These are phyloP conservation scores for Fagopyrum homotropicum DNA, from an alignment of 148 eudicot genomes.

Conservation along the genomic window DNA sequence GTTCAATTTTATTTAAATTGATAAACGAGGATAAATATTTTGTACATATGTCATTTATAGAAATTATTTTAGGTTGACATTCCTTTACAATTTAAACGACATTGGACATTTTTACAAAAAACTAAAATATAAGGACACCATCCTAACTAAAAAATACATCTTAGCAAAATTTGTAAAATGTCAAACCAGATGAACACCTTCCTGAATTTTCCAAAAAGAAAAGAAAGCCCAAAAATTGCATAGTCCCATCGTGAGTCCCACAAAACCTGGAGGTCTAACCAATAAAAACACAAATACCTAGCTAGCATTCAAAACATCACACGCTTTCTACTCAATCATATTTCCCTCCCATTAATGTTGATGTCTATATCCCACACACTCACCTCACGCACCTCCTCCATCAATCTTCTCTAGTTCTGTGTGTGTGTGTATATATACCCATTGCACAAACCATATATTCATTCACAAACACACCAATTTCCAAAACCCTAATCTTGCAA, in stretches of 20 bases:
- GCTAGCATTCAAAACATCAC: constrained; percentile 1
- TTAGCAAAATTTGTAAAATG: no score
- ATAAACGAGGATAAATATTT: no score
- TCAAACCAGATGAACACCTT: no score
- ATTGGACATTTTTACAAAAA: no score
- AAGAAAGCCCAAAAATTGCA: background rate
- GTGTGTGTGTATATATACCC: background rate
- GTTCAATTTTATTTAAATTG: no score
- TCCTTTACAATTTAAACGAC: no score
- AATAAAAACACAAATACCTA: background rate
- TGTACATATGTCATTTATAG: no score
- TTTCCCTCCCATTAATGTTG: background rate
- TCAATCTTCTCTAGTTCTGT: no score
- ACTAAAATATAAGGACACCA: no score
- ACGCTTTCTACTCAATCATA: constrained; percentile 9
- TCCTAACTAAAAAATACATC: no score
- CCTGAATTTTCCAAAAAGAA: no score
- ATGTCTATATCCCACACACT: background rate
- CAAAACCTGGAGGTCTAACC: background rate
- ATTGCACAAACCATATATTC: background rate
- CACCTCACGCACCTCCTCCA: background rate
- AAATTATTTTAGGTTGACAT: no score
- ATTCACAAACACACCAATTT: background rate
- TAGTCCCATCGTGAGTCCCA: constrained; percentile 1
- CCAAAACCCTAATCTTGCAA: background rate